These are phyloP conservation scores for Boletus reticulatus DNA, from an alignment of 768 basidiomycete species.

Conservation along the genomic window DNA sequence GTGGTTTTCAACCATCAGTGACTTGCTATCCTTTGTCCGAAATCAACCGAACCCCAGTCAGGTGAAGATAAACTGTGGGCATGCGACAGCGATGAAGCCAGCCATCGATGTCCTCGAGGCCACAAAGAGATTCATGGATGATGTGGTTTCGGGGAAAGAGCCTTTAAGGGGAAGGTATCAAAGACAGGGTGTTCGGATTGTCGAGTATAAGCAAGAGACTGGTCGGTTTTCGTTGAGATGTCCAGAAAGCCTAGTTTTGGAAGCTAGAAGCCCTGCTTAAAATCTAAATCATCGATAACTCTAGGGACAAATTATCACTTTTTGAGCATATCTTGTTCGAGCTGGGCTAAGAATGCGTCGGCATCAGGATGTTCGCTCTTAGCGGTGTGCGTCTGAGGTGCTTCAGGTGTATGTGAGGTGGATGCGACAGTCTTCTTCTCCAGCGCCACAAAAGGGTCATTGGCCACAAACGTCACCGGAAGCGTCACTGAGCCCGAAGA, in stretches of 20 bases:
- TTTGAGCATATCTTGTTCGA: constrained; percentile 59
- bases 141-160: constrained; percentile 44
- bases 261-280: constrained; percentile 28
- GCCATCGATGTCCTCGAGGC: constrained; percentile 45
- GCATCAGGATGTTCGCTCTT: constrained; percentile 32
- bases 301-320: background rate
- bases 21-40: constrained; percentile 41
- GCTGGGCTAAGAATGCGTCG: constrained; percentile 62
- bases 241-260: constrained; percentile 45
- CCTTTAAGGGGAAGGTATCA: constrained; percentile 30
- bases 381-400: constrained; percentile 25
- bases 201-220: constrained; percentile 43
- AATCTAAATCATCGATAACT: background rate
- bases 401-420: constrained; percentile 18
- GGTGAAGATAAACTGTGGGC: constrained; percentile 49
- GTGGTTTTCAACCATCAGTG: constrained; percentile 47
- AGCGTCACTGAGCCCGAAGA: background rate
- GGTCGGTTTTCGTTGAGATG: constrained; percentile 46
- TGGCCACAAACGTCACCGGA: constrained; percentile 12
- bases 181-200: constrained; percentile 37
- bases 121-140: constrained; percentile 44
- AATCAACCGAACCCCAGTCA: constrained; percentile 22
- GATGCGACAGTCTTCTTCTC: constrained; percentile 35
- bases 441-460: constrained; percentile 52
- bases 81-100: constrained; percentile 43